Conservation (phyloP, 306 rosid genomes). For the Quercus agrifolia region DNA sequence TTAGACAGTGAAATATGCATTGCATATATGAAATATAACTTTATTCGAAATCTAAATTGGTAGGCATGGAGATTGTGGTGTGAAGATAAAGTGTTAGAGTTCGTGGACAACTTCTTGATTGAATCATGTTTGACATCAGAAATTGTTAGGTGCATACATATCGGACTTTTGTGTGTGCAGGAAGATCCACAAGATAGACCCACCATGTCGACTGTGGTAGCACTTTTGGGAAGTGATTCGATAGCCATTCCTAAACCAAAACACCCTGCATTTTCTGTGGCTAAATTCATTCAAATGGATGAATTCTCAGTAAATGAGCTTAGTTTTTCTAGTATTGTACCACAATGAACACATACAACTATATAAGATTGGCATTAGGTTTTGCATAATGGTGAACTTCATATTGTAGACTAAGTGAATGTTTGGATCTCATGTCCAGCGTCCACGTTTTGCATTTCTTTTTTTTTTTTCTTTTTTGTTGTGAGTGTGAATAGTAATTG, state of each 20-base stretch:
- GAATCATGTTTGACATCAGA: conserved; percentile 15
- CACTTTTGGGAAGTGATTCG: conserved; percentile 35
- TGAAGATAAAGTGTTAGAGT: conserved; percentile 36
- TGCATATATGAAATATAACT: not conserved
- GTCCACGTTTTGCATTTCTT: too few relatives aligned
- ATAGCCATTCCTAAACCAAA: conserved; percentile 37
- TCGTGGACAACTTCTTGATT: conserved; percentile 40
- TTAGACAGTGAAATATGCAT: too few relatives aligned
- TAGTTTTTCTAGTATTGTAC: too few relatives aligned
- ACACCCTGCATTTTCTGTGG: conserved; percentile 48
- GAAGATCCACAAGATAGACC: conserved; percentile 52
- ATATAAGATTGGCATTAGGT: too few relatives aligned
- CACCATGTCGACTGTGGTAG: conserved; percentile 45
- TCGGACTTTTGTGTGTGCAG: conserved; percentile 60
- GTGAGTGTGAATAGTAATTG: too few relatives aligned
- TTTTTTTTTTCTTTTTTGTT: too few relatives aligned
- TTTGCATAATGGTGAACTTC: too few relatives aligned
- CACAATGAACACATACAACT: too few relatives aligned
- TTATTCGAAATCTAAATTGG: not conserved
- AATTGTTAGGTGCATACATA: conserved; percentile 36
- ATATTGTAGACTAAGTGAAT: too few relatives aligned
- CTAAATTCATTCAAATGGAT: not conserved
- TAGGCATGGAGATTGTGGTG: conserved; percentile 59
- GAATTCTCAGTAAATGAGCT: too few relatives aligned
- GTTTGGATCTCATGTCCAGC: too few relatives aligned